phyloP scores from a whole-genome alignment of 1,284 basidiomycete species.

The Tranzscheliella williamsii region DNA sequence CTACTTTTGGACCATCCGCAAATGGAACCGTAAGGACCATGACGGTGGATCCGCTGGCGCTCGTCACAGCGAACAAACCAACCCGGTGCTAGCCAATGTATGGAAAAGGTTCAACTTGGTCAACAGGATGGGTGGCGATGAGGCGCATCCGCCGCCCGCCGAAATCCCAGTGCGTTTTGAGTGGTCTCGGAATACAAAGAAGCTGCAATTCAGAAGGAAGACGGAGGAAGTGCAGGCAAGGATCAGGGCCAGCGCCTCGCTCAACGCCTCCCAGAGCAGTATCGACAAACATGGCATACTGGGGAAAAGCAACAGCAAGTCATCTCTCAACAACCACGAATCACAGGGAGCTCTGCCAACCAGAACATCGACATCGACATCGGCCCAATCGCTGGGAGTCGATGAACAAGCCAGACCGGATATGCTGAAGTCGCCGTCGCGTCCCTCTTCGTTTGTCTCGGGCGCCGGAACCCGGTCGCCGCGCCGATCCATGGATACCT shows the following conservation, averaged over 20 bases:
- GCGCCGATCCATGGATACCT: constrained; percentile 25
- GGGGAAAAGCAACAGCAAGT: constrained; percentile 14
- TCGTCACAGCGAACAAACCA: constrained; percentile 8
- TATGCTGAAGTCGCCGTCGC: constrained; percentile 5
- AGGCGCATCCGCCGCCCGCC: constrained; percentile 35
- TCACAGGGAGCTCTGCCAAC: neutral
- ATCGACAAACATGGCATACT: constrained; percentile 8
- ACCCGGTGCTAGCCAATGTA: constrained; percentile 43
- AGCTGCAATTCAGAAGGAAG: constrained; percentile 1
- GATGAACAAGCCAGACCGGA: constrained; percentile 8
- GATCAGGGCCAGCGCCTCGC: constrained; percentile 17
- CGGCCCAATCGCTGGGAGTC: constrained; percentile 11
- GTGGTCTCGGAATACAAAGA: constrained; percentile 47
- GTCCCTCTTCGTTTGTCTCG: constrained; percentile 25
- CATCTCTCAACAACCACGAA: neutral
- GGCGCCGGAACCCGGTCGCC: constrained; percentile 14
- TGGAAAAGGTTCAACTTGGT: constrained; percentile 48
- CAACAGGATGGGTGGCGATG: constrained; percentile 40
- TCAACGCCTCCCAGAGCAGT: constrained; percentile 25
- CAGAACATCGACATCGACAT: constrained; percentile 6
- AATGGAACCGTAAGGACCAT: constrained; percentile 37
- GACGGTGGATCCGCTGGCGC: constrained; percentile 5
- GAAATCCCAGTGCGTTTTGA: constrained; percentile 51
- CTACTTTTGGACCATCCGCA: constrained; percentile 53
- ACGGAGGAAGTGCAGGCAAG: constrained; percentile 17